Evolutionary conservation across 164 flowering plant genomes (phyloP).

Genomic region (Vitis labrusca): DNA sequence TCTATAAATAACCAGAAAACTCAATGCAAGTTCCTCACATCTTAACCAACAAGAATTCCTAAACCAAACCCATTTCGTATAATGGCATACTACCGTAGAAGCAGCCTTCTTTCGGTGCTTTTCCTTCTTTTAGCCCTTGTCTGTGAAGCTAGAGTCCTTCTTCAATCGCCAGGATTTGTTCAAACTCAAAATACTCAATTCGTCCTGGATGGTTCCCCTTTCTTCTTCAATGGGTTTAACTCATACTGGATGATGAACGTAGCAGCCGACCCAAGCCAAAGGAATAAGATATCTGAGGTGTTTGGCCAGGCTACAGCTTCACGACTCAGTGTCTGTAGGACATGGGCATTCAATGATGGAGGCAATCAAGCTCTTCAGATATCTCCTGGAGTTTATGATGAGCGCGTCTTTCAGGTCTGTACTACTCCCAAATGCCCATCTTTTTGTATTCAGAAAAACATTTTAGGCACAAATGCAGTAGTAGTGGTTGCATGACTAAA

Average conservation of each 20-base stretch:
- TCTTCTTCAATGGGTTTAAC: conserved; percentile 49
- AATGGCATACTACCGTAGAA: too few species aligned
- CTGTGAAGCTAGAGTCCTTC: conserved; percentile 4
- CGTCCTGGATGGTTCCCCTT: conserved; percentile 21
- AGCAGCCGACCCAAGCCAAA: conserved; percentile 30
- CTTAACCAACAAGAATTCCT: too few species aligned
- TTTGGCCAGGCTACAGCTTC: conserved; percentile 33
- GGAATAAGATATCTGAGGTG: conserved; percentile 28
- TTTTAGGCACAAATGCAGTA: too few species aligned
- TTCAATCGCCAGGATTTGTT: conserved; percentile 16
- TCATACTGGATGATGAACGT: conserved; percentile 56
- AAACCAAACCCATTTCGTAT: too few species aligned
- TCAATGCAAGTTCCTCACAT: too few species aligned
- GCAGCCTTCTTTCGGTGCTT: not conserved
- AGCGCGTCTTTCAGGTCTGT: conserved; percentile 37
- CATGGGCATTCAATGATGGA: conserved; percentile 61
- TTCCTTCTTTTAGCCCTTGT: conserved; percentile 33
- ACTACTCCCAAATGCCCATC: not conserved
- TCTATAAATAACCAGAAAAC: too few species aligned
- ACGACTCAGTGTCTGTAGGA: conserved; percentile 40
- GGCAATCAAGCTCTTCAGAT: conserved; percentile 39
- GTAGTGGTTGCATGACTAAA: too few species aligned
- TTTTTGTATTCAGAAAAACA: not conserved
- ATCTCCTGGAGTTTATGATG: conserved; percentile 45
- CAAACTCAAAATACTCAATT: conserved; percentile 24